Evolutionary conservation across 306 rosid genomes (phyloP).

Genomic region (Sindora glabra): DNA sequence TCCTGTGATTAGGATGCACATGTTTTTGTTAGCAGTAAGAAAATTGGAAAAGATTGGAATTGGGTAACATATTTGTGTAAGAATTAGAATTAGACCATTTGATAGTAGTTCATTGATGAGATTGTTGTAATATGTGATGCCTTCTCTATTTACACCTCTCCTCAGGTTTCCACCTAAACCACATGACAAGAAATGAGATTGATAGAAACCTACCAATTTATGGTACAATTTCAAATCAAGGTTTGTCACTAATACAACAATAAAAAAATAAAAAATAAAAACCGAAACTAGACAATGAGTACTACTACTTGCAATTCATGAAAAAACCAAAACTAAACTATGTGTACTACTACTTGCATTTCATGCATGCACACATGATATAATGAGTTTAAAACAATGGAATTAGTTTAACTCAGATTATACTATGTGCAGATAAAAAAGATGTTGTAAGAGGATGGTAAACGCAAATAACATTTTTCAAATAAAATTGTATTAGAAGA

Average conservation of each 20-base stretch:
- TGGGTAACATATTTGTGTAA: not conserved
- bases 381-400: too few relatives aligned
- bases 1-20: slow-evolving; percentile 4
- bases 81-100: slow-evolving; percentile 22
- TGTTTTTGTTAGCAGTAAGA: not conserved
- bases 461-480: too few relatives aligned
- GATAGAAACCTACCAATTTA: not conserved
- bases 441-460: too few relatives aligned
- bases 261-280: too few relatives aligned
- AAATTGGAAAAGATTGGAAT: not conserved
- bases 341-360: too few relatives aligned
- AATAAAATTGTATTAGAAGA: not conserved
- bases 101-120: slow-evolving; percentile 44
- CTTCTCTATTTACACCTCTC: slow-evolving; percentile 39
- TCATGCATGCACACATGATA: too few relatives aligned
- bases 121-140: slow-evolving; percentile 44
- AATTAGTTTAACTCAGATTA: too few relatives aligned
- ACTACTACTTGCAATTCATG: too few relatives aligned
- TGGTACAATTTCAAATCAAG: not conserved
- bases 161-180: slow-evolving; percentile 36
- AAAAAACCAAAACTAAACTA: too few relatives aligned
- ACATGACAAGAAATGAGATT: not conserved
- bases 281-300: too few relatives aligned
- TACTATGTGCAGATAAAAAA: too few relatives aligned
- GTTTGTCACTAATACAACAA: not conserved